These are phyloP conservation scores for Mangifera indica DNA, from an alignment of 345 rosid genomes.

Conservation along the genomic window DNA sequence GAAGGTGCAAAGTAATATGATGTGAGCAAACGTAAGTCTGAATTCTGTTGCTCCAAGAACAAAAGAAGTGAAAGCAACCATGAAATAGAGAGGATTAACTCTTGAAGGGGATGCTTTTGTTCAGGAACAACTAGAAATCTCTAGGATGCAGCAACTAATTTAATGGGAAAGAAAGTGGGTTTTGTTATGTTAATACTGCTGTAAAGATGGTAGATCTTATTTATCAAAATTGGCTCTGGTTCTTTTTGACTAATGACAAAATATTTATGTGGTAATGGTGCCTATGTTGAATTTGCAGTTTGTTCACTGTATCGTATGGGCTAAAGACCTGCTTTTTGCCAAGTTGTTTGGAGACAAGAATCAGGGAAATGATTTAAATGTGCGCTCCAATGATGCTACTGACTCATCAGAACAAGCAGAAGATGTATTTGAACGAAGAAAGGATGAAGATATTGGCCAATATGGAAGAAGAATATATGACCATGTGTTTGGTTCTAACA, in stretches of 20 bases:
- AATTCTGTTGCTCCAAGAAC: neutral
- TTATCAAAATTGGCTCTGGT: neutral
- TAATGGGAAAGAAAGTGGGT: neutral
- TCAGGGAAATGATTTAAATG: slow-evolving; percentile 93
- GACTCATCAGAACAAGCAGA: slow-evolving; percentile 62
- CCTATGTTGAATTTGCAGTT: slow-evolving; percentile 52
- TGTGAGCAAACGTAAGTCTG: neutral
- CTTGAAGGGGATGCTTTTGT: neutral
- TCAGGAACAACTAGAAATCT: neutral
- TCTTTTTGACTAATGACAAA: neutral
- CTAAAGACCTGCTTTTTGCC: slow-evolving; percentile 94
- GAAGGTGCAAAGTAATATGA: neutral
- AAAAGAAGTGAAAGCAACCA: neutral
- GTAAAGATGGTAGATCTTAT: neutral
- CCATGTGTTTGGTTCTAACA: slow-evolving; percentile 96
- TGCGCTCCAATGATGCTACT: slow-evolving; percentile 66
- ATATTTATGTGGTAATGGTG: neutral
- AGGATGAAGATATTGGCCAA: slow-evolving; percentile 72
- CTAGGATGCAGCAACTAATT: neutral
- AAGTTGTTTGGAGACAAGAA: slow-evolving; percentile 96
- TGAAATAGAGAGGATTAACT: neutral
- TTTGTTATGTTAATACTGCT: neutral
- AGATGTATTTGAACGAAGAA: slow-evolving; percentile 68
- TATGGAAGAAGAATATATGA: slow-evolving; percentile 94
- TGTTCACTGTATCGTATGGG: slow-evolving; percentile 99